Evolutionary conservation across 2,329 filamentous ascomycete genomes (phyloP).

Genomic region (Cladophialophora carrionii): DNA sequence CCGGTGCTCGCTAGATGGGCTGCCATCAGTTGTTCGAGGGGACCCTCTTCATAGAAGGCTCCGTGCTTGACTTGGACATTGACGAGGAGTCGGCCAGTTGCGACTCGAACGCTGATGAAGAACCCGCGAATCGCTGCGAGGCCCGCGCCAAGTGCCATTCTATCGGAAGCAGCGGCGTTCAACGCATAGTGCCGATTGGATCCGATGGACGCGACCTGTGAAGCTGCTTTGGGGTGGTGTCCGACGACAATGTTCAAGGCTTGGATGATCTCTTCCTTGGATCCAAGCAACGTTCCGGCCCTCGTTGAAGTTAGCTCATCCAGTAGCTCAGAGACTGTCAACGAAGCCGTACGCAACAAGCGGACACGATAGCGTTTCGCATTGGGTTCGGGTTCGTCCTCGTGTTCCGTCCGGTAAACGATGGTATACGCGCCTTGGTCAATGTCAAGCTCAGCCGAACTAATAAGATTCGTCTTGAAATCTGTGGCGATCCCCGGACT

Average conservation of each 20-base stretch:
- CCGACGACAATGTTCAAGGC: constrained; percentile 15
- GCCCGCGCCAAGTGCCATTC: background rate
- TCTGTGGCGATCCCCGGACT: constrained; percentile 46
- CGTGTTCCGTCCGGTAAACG: background rate
- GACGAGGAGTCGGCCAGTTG: constrained; percentile 4
- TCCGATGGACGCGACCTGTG: background rate
- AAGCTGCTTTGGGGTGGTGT: constrained; percentile 5
- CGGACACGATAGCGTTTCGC: background rate
- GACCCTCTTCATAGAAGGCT: constrained; percentile 7
- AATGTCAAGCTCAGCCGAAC: constrained; percentile 34
- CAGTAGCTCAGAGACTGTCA: background rate
- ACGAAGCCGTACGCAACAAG: background rate
- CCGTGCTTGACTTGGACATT: constrained; percentile 12
- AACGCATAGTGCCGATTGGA: constrained; percentile 1
- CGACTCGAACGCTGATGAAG: constrained; percentile 10
- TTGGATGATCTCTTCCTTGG: constrained; percentile 11
- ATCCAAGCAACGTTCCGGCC: background rate
- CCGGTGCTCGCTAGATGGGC: background rate
- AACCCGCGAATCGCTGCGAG: constrained; percentile 12
- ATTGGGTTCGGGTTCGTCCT: background rate
- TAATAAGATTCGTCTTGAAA: constrained; percentile 46
- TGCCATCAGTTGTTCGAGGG: background rate
- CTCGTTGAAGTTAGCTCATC: background rate
- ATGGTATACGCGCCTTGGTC: background rate
- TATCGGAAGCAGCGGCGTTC: background rate